Evolutionary conservation across 495 filamentous ascomycete genomes (phyloP), one percentile per base, ranked within the genome.

Genomic region (Neurospora sp.): DNA sequence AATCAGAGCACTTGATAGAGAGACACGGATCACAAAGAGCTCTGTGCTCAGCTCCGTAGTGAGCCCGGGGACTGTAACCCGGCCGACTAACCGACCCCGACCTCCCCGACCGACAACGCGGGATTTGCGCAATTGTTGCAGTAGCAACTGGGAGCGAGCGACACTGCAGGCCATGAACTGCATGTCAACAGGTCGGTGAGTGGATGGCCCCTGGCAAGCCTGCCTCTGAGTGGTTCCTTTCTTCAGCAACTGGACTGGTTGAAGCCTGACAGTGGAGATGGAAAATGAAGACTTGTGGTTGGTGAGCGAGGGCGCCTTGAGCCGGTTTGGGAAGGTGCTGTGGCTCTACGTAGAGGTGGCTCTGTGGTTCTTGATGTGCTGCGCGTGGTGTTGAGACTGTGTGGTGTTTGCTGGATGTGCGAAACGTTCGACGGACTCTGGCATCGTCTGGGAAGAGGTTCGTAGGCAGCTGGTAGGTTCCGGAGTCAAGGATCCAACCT

Each of bases 181-280:
- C 54, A 62, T 66, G 54, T 66, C 54, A 66, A 66, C 54, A 66
- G 54, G 54, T 66, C 54, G 54, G 54, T 66, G 54, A 66, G 54
- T 66, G 54, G 54, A 66, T 66, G 27, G 31, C 54, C 54, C 54
- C 54, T 66, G 27, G 54, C 23, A 35, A 62, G 27, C 27, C 54
- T 18, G 27, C 27, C 54, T 66, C 54, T 66, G 27, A 66, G 54
- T 66, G 54, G 54, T 31, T 59, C 48, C 9, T 1, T 9, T 54
- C 46, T 54, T 23, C 46, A 54, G 20, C 20, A 62, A 6, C 54
- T 62, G 14, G 54, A 62, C 54, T 62, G 23, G 54, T 31, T 62
- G 54, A 62, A 62, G 54, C 54, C 54, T 62, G 54, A 35, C 14
- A 31, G 54, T 66, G 54, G 54, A 66, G 54, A 66, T 66, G 14